Evolutionary conservation across 345 rosid genomes (phyloP).

Genomic region (Turritis glabra): DNA sequence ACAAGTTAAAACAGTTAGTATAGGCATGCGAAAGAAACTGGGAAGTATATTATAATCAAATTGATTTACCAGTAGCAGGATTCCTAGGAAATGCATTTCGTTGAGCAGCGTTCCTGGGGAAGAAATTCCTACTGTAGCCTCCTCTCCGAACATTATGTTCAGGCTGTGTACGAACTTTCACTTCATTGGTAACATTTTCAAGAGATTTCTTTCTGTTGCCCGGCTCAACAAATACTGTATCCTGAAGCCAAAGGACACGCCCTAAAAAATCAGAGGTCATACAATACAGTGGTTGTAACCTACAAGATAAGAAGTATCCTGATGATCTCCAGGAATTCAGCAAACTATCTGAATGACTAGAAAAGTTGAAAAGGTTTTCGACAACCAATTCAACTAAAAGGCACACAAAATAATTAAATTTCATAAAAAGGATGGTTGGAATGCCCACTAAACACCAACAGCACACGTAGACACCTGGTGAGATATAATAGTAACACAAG

Average conservation of each 20-base stretch:
- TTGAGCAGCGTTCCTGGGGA: neutral
- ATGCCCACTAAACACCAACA: neutral
- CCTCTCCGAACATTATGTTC: neutral
- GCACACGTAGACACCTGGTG: neutral
- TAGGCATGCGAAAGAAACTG: neutral
- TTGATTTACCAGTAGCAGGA: constrained; percentile 3
- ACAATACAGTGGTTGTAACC: neutral
- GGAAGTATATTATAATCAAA: neutral
- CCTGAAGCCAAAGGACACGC: constrained; percentile 4
- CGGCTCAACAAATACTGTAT: neutral
- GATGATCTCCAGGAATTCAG: neutral
- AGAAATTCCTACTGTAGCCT: neutral
- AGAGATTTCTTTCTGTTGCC: neutral
- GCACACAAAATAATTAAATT: neutral
- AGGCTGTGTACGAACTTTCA: constrained; percentile 7
- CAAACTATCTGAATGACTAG: neutral
- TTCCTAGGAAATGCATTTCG: neutral
- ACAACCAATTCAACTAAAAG: neutral
- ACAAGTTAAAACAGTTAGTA: neutral
- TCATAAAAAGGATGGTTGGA: neutral
- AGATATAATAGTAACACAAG: neutral
- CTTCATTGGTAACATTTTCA: constrained; percentile 10
- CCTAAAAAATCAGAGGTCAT: neutral
- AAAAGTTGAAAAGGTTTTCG: neutral
- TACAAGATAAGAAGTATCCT: neutral